phyloP scores from a whole-genome alignment of 768 basidiomycete genomes.

The Pholiota molesta region DNA sequence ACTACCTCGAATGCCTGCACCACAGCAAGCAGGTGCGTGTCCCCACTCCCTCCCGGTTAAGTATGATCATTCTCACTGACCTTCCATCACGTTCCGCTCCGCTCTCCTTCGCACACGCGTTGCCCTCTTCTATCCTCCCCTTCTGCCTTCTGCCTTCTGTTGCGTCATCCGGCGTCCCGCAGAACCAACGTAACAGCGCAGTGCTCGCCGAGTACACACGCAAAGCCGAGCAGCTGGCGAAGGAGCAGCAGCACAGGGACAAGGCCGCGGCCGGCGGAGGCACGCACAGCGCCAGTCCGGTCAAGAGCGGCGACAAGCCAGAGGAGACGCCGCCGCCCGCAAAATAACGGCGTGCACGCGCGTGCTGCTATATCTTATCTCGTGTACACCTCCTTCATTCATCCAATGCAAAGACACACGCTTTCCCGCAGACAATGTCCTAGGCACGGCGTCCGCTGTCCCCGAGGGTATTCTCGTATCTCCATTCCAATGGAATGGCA shows the following conservation, averaged over 20 bases:
- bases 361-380: not conserved
- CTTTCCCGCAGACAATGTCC: not conserved
- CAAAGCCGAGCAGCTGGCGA: slow-evolving; percentile 64
- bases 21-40: slow-evolving; percentile 80
- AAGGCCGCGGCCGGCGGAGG: slow-evolving; percentile 71
- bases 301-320: not conserved
- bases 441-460: not conserved
- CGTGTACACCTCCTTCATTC: not conserved
- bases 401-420: not conserved
- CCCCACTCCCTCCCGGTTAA: not conserved
- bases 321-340: not conserved
- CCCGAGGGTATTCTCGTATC: too few relatives aligned
- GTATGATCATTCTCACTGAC: not conserved
- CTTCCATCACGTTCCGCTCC: not conserved
- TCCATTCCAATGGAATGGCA: too few relatives aligned
- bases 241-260: slow-evolving; percentile 53
- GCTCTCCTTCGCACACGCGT: slow-evolving; percentile 1
- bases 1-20: slow-evolving; percentile 93
- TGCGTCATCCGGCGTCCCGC: slow-evolving; percentile 11
- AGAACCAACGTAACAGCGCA: slow-evolving; percentile 58
- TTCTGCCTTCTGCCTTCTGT: not conserved
- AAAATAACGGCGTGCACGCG: not conserved
- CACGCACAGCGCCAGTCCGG: not conserved
- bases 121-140: not conserved
- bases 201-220: slow-evolving; percentile 74